These are phyloP conservation scores for Tuctoria greenei DNA, from an alignment of 176 grass and related monocot genomes.

Conservation along the genomic window DNA sequence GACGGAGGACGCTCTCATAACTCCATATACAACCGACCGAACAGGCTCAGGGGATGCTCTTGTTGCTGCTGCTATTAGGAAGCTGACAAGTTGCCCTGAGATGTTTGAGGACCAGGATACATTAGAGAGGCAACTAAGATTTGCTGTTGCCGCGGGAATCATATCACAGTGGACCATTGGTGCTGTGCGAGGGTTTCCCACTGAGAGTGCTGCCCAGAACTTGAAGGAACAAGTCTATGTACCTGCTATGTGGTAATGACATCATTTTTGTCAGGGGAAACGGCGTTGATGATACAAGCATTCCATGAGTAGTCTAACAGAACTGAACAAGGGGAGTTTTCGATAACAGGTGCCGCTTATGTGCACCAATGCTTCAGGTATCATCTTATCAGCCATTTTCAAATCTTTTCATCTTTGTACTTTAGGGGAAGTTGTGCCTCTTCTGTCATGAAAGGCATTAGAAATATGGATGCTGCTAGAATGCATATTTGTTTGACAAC, in stretches of 20 bases:
- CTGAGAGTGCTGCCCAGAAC: constrained; percentile 83
- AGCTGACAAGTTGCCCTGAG: constrained; percentile 62
- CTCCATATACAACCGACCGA: constrained; percentile 77
- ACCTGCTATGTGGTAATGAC: constrained; percentile 79
- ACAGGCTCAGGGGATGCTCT: constrained; percentile 92
- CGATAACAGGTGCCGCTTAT: constrained; percentile 8
- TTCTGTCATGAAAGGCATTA: neutral
- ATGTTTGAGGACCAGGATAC: constrained; percentile 75
- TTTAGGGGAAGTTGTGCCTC: neutral
- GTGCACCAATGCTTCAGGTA: constrained; percentile 32
- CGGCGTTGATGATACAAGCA: neutral
- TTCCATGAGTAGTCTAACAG: constrained; percentile 27
- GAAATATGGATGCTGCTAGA: neutral
- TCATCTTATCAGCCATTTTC: neutral
- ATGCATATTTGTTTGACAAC: constrained; percentile 8
- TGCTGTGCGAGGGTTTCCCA: constrained; percentile 78
- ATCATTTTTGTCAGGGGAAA: constrained; percentile 1
- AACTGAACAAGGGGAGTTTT: constrained; percentile 1
- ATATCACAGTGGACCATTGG: constrained; percentile 95
- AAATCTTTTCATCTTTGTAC: constrained; percentile 15
- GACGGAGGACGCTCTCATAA: constrained; percentile 70
- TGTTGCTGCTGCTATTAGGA: constrained; percentile 77
- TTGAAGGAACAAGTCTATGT: constrained; percentile 88
- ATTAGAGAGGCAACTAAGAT: constrained; percentile 77
- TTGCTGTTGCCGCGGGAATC: constrained; percentile 82